phyloP scores from a whole-genome alignment of 2,329 filamentous ascomycete genomes.

The Aspergillus sp. region DNA sequence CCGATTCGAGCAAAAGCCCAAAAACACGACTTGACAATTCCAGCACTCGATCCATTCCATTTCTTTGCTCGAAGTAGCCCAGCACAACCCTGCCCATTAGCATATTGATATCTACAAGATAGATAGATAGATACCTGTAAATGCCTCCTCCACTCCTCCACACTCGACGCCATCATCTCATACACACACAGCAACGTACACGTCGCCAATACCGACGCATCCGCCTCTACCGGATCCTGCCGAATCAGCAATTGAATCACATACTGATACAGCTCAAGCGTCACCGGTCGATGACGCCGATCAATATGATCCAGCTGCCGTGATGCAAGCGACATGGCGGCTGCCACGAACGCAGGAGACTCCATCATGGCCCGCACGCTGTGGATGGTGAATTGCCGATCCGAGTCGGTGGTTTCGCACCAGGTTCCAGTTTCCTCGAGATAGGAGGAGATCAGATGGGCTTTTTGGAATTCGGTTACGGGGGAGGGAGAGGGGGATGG shows the following conservation, averaged over 20 bases:
- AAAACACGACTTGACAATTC: slow-evolving; percentile 12
- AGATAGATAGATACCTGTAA: slow-evolving; percentile 4
- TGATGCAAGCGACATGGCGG: slow-evolving; percentile 9
- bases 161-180: slow-evolving; percentile 12
- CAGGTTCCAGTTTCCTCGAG: slow-evolving; percentile 6
- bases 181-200: slow-evolving; percentile 13
- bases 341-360: slow-evolving; percentile 6
- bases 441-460: slow-evolving; percentile 6
- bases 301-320: slow-evolving; percentile 6
- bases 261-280: slow-evolving; percentile 10
- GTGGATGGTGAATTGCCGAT: slow-evolving; percentile 8
- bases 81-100: slow-evolving; percentile 6
- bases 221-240: slow-evolving; percentile 5
- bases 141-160: slow-evolving; percentile 11
- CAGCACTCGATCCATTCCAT: slow-evolving; percentile 10
- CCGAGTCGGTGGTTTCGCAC: slow-evolving; percentile 13
- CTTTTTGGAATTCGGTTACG: slow-evolving; percentile 4
- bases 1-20: slow-evolving; percentile 15
- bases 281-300: slow-evolving; percentile 4
- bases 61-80: slow-evolving; percentile 4
- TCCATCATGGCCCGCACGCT: slow-evolving; percentile 7
- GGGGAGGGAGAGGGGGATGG: slow-evolving; percentile 1
- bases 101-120: background rate
- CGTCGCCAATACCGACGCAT: slow-evolving; percentile 6
- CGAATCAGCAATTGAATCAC: slow-evolving; percentile 8